These are phyloP conservation scores for Botryotinia convoluta DNA, from an alignment of 2,329 filamentous ascomycete genomes.

Conservation along the genomic window DNA sequence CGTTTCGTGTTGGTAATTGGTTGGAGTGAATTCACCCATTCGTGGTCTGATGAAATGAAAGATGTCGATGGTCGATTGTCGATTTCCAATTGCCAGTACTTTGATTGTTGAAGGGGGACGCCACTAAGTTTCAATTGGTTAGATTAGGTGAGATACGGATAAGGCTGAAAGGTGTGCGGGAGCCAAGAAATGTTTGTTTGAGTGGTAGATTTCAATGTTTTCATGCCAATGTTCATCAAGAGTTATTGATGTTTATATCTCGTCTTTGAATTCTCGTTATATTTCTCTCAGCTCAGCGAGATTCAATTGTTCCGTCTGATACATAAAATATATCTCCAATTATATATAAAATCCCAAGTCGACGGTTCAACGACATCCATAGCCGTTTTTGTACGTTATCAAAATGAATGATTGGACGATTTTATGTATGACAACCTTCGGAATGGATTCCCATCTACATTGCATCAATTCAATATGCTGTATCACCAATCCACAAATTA, in stretches of 20 bases:
- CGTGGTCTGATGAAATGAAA: constrained; percentile 3
- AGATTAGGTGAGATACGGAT: neutral
- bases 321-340: neutral
- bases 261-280: no score
- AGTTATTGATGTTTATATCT: no score
- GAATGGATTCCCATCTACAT: neutral
- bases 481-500: neutral
- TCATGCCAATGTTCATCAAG: no score
- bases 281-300: neutral
- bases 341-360: neutral
- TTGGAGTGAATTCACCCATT: neutral
- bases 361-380: neutral
- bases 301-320: neutral
- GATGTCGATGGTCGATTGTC: neutral
- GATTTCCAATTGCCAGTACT: neutral
- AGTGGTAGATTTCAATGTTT: neutral
- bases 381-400: neutral
- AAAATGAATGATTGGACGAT: neutral
- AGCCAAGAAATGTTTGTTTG: neutral
- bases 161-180: constrained; percentile 4
- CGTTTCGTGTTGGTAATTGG: neutral
- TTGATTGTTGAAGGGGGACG: neutral
- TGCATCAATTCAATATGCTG: neutral
- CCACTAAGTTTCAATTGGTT: neutral
- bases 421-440: neutral